Evolutionary conservation across 345 rosid genomes (phyloP), one percentile per base, ranked within the genome.

Genomic region (Cochlearia excelsa): DNA sequence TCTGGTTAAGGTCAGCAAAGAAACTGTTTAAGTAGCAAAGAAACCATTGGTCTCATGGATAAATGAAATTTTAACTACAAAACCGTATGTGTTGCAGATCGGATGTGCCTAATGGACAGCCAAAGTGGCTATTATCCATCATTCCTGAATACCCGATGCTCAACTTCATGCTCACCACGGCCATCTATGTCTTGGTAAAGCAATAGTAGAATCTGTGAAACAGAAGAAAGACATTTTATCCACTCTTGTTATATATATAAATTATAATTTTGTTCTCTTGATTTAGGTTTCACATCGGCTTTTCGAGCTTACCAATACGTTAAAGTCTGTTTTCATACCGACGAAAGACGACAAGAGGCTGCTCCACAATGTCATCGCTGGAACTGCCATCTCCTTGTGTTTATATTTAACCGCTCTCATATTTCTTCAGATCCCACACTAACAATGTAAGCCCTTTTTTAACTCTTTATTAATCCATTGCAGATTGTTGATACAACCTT

Each of bases 101-200:
- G 0, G 76, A 84, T 63, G 3, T 77, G 26, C 82, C 98, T 51
- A 77, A 86, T 59, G 98, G 98, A 46, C 98, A 92, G 66, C 98
- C 97, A 10, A 92, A 88, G 73, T 92, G 95, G 97, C 96, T 92
- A 62, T 83, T 88, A 67, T 82, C 81, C 54, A 26, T 92, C 37
- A 81, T 92, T 75, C 98, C 97, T n/a, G 97, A 77, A 66, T 86
- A 86, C 69, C 98, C 98, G 4, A 29, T 88, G 79, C 86, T 92
- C 49, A 92, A 92, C 75, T 92, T 92, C 79, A 83, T 88, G 97
- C 84, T 88, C 71, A 84, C 84, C 46, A 88, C 97, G n/a, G 84
- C 96, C 54, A 83, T 92, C 49, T 88, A 92, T 57, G 62, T 88
- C 75, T 74, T 92, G 69, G 98, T 88, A 80, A 74, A 88, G 47